Conservation (phyloP, 2,329 filamentous ascomycete species). For the Hypoxylon rubiginosum region DNA sequence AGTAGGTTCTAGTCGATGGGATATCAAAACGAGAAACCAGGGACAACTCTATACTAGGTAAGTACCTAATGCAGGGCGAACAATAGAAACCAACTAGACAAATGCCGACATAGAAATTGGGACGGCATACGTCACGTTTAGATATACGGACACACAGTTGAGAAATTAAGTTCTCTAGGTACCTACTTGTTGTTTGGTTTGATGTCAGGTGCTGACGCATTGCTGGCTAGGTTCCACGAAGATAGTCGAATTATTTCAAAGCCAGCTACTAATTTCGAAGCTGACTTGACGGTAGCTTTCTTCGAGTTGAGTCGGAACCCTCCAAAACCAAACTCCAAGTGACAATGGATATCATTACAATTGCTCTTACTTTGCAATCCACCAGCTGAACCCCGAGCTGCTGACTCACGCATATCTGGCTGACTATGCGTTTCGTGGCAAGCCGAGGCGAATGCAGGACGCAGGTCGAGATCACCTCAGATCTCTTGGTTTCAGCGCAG, state of each 20-base stretch:
- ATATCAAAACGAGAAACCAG: background rate
- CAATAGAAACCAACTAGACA: background rate
- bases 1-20: background rate
- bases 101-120: background rate
- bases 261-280: too few relatives aligned
- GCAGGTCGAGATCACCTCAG: background rate
- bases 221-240: background rate
- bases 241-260: too few relatives aligned
- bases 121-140: background rate
- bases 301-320: too few relatives aligned
- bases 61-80: background rate
- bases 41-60: background rate
- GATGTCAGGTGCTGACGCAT: background rate
- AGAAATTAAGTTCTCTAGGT: background rate
- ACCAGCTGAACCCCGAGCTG: background rate
- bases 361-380: background rate
- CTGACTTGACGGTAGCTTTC: too few relatives aligned
- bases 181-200: background rate
- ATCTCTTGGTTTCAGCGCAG: background rate
- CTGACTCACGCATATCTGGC: background rate
- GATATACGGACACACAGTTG: background rate
- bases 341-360: background rate
- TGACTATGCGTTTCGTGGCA: background rate
- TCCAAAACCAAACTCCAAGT: background rate
- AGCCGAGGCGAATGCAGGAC: background rate